phyloP scores from a whole-genome alignment of 352 stramenopile genomes.

The Phytopythium helicoides region DNA sequence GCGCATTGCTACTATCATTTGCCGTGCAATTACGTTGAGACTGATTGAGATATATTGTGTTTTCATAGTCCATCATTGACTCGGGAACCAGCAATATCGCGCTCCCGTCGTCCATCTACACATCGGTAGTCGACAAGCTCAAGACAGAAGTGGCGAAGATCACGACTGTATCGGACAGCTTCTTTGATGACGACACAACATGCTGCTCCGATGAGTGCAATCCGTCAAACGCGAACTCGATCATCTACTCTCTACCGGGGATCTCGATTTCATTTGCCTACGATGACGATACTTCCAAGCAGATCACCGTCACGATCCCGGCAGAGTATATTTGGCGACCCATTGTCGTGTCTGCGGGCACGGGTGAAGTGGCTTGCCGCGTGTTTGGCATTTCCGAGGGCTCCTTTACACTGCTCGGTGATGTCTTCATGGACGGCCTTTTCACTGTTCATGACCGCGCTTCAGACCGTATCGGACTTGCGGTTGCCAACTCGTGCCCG shows the following conservation, averaged over 20 bases:
- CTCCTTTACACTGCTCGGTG: conserved; percentile 66
- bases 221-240: conserved; percentile 52
- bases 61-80: conserved; percentile 57
- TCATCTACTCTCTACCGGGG: conserved; percentile 59
- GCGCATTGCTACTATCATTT: not conserved
- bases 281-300: conserved; percentile 36
- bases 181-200: conserved; percentile 68
- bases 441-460: conserved; percentile 81
- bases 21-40: too few species aligned
- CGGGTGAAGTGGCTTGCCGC: conserved; percentile 44
- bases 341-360: conserved; percentile 47
- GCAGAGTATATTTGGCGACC: conserved; percentile 84
- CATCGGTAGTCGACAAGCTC: conserved; percentile 47
- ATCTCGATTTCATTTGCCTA: conserved; percentile 64
- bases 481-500: conserved; percentile 64
- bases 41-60: not conserved
- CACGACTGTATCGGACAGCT: conserved; percentile 40
- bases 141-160: conserved; percentile 51
- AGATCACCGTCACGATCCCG: conserved; percentile 74
- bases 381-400: conserved; percentile 84
- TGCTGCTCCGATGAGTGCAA: conserved; percentile 72
- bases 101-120: conserved; percentile 68
- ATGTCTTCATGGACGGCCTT: conserved; percentile 86
- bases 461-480: conserved; percentile 49
- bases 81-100: conserved; percentile 81